Evolutionary conservation across 257 asterid species (phyloP), one percentile per base, ranked within the genome.

Genomic region (Schizonepeta tenuifolia): DNA sequence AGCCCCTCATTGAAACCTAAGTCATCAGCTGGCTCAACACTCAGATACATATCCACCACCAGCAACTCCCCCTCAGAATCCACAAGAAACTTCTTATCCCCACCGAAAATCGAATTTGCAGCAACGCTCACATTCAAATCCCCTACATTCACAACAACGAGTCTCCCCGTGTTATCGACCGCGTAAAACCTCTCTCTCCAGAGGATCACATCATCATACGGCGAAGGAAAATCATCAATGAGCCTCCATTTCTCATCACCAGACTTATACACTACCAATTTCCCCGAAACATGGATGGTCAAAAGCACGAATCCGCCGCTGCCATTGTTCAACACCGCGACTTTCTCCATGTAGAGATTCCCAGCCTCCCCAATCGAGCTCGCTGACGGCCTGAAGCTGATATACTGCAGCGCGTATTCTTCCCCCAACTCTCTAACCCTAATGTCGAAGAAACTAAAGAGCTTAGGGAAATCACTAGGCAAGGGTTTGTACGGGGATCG

Each of bases 31-130:
- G 93, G 83, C 3, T 91, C 92, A 55, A 74, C 71, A 60, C 88
- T 84, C 84, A 88, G 65, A 75, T 87, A 88, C 88, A 80, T 86
- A 74, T 88, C 96, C 13, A 89, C 96, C 53, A 88, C 62, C 83
- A 91, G n/a, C 81, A 91, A 68, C 33, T 85, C 89, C 47, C 88
- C 96, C 46, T 77, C 77, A 4, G 86, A 86, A 55, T 82, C 88
- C 78, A 94, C 91, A 13, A 94, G 82, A 69, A 83, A 90, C 85
- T 91, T 94, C 92, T 84, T 91, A 69, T 91, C 96, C 44, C 97
- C 95, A 21, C 96, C 96, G 26, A 54, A 81, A 17, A 86, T 76
- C 0, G 96, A 53, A n/a, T 69, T 31, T 0, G 93, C 92, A 38
- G 83, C 86, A 6, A 40, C 60, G 21, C 75, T 76, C 73, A 88